phyloP scores from a whole-genome alignment of 1,139 yeast genomes.

The Hanseniaspora uvarum region DNA sequence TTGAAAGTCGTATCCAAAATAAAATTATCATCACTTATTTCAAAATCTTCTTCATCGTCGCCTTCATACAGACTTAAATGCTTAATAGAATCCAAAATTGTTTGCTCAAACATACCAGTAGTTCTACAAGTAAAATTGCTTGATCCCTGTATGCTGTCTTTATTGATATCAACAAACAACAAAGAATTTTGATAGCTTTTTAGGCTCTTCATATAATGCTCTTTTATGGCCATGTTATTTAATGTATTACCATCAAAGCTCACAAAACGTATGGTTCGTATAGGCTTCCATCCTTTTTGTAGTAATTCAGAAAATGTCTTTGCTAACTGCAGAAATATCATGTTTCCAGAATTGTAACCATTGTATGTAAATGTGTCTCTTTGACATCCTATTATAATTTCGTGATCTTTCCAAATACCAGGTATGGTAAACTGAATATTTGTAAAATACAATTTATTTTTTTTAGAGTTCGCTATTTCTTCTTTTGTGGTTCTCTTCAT shows the following conservation, averaged over 20 bases:
- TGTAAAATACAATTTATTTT: constrained; percentile 19
- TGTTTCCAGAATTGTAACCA: constrained; percentile 39
- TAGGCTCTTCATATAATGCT: constrained; percentile 37
- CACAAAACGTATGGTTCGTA: constrained; percentile 41
- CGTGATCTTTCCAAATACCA: constrained; percentile 41
- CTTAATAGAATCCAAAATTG: constrained; percentile 33
- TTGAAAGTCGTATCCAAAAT: neutral
- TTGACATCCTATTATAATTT: constrained; percentile 40
- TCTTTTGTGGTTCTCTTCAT: constrained; percentile 19
- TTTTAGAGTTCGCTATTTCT: constrained; percentile 21
- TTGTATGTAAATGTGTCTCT: constrained; percentile 38
- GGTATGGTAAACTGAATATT: constrained; percentile 41
- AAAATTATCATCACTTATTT: constrained; percentile 20
- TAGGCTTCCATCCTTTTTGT: constrained; percentile 45
- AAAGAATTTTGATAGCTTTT: constrained; percentile 25
- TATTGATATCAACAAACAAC: constrained; percentile 13
- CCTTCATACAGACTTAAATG: constrained; percentile 33
- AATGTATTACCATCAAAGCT: constrained; percentile 45
- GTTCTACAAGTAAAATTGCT: constrained; percentile 32
- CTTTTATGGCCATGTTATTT: constrained; percentile 42
- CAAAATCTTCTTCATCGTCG: constrained; percentile 15
- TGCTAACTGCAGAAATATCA: constrained; percentile 38
- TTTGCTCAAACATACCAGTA: constrained; percentile 36
- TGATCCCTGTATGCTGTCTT: constrained; percentile 11
- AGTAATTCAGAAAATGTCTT: constrained; percentile 36